Evolutionary conservation across 176 grass and related monocot genomes (phyloP).

Genomic region (Areca catechu): DNA sequence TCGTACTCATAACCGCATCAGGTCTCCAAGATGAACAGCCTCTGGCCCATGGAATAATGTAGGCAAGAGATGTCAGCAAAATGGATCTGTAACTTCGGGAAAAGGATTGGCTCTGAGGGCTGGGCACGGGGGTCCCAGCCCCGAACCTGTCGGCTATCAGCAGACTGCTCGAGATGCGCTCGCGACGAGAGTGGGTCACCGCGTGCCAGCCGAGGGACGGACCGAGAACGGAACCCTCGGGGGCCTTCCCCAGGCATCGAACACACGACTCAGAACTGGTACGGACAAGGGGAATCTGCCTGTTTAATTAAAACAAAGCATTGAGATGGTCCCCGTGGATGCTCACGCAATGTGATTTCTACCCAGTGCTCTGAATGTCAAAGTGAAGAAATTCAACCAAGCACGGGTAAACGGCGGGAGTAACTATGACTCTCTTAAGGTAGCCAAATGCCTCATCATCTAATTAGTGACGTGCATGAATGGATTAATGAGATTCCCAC

Average conservation of each 20-base stretch:
- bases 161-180: too few relatives aligned
- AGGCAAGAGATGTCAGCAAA: slow-evolving; percentile 42
- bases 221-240: too few relatives aligned
- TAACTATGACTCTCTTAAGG: slow-evolving; percentile 54
- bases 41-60: slow-evolving; percentile 43
- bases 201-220: too few relatives aligned
- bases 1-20: slow-evolving; percentile 53
- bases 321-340: too few relatives aligned
- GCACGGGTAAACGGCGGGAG: slow-evolving; percentile 39
- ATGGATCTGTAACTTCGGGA: slow-evolving; percentile 40
- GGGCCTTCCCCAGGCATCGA: slow-evolving; percentile 37
- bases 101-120: too few relatives aligned
- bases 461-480: too few relatives aligned
- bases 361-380: too few relatives aligned
- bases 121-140: too few relatives aligned
- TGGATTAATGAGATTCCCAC: too few relatives aligned
- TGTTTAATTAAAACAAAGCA: slow-evolving; percentile 58
- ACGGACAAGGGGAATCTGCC: slow-evolving; percentile 46
- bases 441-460: slow-evolving; percentile 46
- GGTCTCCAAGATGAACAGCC: slow-evolving; percentile 47
- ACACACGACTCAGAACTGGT: slow-evolving; percentile 33
- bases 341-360: too few relatives aligned
- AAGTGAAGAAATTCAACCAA: slow-evolving; percentile 51
- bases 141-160: too few relatives aligned
- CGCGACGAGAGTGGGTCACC: too few relatives aligned